Percentiles rank a stretch among this genome's conserved stretches.
phyloP scores from a whole-genome alignment of 2,329 filamentous ascomycete genomes.

The Coniochaeta pulveracea region DNA sequence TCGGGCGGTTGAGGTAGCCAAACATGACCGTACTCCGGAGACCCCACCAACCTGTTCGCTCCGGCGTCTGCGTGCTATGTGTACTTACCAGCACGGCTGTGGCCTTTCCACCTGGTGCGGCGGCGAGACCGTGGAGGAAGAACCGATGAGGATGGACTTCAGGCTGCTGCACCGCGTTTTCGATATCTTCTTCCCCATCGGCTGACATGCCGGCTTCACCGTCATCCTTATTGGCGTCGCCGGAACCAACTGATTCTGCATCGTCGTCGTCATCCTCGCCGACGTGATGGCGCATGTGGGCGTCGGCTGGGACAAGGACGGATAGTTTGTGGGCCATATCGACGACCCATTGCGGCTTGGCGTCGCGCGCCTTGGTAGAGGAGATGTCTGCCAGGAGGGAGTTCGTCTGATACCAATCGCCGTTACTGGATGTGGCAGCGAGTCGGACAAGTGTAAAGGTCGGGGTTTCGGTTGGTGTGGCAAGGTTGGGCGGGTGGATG shows the following conservation, averaged over 20 bases:
- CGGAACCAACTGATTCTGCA: constrained; percentile 17
- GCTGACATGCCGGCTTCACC: constrained; percentile 4
- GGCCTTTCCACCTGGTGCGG: constrained; percentile 39
- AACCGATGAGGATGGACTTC: constrained; percentile 37
- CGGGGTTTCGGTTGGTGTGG: constrained; percentile 22
- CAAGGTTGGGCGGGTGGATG: constrained; percentile 26
- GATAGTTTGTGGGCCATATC: constrained; percentile 32
- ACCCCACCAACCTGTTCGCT: constrained; percentile 26
- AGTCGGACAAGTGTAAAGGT: constrained; percentile 40
- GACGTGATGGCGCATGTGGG: constrained; percentile 26
- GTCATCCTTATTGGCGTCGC: constrained; percentile 16
- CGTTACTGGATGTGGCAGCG: constrained; percentile 37
- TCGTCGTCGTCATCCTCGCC: constrained; percentile 19
- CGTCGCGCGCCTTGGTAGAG: constrained; percentile 8
- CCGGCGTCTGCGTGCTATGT: constrained; percentile 35
- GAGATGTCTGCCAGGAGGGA: constrained; percentile 16
- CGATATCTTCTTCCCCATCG: constrained; percentile 10
- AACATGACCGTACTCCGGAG: constrained; percentile 26
- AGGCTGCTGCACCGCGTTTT: constrained; percentile 15
- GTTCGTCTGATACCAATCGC: constrained; percentile 43
- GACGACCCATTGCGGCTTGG: constrained; percentile 32
- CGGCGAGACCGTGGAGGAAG: constrained; percentile 40
- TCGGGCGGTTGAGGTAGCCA: constrained; percentile 12
- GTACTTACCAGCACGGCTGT: constrained; percentile 37
- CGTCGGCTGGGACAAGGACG: constrained; percentile 30